These are phyloP conservation scores for Amanita phalloides DNA, from an alignment of 768 basidiomycete species.

Conservation along the genomic window DNA sequence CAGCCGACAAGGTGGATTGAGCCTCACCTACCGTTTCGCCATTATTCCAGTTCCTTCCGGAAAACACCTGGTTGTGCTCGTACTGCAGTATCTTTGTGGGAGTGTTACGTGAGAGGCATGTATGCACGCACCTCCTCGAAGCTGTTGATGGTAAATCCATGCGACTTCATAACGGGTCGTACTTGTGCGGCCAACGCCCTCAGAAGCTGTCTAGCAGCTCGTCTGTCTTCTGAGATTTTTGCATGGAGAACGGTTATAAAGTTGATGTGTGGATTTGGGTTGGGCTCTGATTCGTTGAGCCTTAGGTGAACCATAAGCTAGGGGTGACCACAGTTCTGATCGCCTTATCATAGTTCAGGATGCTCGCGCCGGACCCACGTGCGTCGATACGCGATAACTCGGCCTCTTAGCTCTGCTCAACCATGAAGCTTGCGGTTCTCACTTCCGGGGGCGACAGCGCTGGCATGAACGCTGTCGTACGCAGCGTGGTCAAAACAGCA, in stretches of 20 bases:
- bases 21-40: slow-evolving; percentile 66
- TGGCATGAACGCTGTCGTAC: slow-evolving; percentile 94
- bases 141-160: slow-evolving; percentile 68
- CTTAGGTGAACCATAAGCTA: slow-evolving; percentile 59
- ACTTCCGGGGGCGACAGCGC: slow-evolving; percentile 97
- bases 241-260: slow-evolving; percentile 55
- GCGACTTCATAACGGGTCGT: slow-evolving; percentile 70
- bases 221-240: slow-evolving; percentile 23
- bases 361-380: too few relatives aligned
- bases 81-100: slow-evolving; percentile 34
- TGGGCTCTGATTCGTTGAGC: slow-evolving; percentile 55
- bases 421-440: slow-evolving; percentile 87
- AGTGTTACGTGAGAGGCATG: not conserved
- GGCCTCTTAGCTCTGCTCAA: slow-evolving; percentile 4
- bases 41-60: slow-evolving; percentile 77
- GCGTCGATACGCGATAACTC: not conserved
- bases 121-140: slow-evolving; percentile 60
- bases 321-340: not conserved
- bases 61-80: slow-evolving; percentile 67
- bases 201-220: slow-evolving; percentile 61
- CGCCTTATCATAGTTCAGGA: too few relatives aligned
- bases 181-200: slow-evolving; percentile 79
- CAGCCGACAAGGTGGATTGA: not conserved
- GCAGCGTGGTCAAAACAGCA: slow-evolving; percentile 85
- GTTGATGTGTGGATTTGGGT: slow-evolving; percentile 70